Conservation (phyloP, 176 grass and related monocot species). For the Oryza australiensis region DNA sequence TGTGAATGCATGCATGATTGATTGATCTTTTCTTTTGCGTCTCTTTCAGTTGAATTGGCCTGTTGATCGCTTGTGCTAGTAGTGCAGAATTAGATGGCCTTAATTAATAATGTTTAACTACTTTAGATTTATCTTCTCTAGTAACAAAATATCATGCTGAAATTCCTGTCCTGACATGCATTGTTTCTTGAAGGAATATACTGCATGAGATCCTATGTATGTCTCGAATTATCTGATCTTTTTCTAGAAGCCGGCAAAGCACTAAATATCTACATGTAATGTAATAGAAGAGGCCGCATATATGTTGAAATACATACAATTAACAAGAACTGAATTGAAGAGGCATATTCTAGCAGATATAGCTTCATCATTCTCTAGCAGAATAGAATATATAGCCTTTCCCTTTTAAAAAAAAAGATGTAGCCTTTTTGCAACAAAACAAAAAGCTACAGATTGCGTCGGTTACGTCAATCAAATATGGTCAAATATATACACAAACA, state of each 20-base stretch:
- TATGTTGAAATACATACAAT: not conserved
- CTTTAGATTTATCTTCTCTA: not conserved
- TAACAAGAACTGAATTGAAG: not conserved
- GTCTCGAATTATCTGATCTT: not conserved
- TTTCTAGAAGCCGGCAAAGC: not conserved
- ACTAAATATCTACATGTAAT: not conserved
- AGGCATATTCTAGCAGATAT: not conserved
- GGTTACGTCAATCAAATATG: not conserved
- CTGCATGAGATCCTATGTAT: not conserved
- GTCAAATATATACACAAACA: not conserved
- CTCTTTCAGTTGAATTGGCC: not conserved
- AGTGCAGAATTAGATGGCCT: not conserved
- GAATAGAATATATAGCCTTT: not conserved
- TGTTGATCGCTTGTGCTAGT: not conserved
- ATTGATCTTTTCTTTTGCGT: not conserved
- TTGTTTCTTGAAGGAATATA: not conserved
- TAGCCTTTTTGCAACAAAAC: not conserved
- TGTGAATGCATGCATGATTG: slow-evolving; percentile 13
- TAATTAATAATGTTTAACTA: not conserved
- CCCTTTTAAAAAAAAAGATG: not conserved
- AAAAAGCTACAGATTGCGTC: not conserved
- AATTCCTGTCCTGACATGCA: not conserved
- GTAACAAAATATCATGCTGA: not conserved
- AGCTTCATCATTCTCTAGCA: not conserved
- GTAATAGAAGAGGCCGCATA: not conserved